These are phyloP conservation scores for Mycena sp. DNA, from an alignment of 1,284 basidiomycete species.

Conservation along the genomic window DNA sequence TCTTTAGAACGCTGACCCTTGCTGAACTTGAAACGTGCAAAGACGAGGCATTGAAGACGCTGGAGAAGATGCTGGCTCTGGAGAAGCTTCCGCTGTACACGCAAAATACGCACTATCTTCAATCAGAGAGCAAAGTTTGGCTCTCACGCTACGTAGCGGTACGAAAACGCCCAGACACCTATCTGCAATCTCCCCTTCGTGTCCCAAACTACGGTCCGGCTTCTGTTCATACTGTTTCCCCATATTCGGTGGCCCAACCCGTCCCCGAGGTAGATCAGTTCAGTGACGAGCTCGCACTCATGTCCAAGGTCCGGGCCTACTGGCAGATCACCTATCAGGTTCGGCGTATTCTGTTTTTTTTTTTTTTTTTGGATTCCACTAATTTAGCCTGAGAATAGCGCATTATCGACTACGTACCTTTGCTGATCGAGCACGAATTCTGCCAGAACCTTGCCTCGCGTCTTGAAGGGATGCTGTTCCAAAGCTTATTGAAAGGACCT, in stretches of 20 bases:
- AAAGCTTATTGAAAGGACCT: slow-evolving; percentile 40
- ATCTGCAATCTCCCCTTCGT: not conserved
- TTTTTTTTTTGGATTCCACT: not conserved
- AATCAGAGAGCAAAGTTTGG: slow-evolving; percentile 32
- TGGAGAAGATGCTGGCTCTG: slow-evolving; percentile 35
- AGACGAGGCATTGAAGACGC: slow-evolving; percentile 22
- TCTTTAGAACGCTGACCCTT: slow-evolving; percentile 7
- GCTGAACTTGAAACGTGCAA: slow-evolving; percentile 25
- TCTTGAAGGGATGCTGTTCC: slow-evolving; percentile 53
- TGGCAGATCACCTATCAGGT: slow-evolving; percentile 61
- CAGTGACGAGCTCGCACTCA: slow-evolving; percentile 54
- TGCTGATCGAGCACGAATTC: slow-evolving; percentile 60
- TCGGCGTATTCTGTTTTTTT: not conserved
- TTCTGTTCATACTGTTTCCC: too few species aligned
- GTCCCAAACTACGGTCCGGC: not conserved
- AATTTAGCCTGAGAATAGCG: slow-evolving; percentile 51
- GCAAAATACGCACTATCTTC: slow-evolving; percentile 35
- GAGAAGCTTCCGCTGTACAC: slow-evolving; percentile 39
- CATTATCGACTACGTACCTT: slow-evolving; percentile 61
- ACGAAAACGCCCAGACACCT: not conserved
- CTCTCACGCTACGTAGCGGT: slow-evolving; percentile 19
- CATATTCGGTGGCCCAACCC: too few species aligned
- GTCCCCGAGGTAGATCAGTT: slow-evolving; percentile 30
- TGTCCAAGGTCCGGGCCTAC: slow-evolving; percentile 62
- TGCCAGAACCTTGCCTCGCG: slow-evolving; percentile 49